Evolutionary conservation across 2,329 filamentous ascomycete species (phyloP), one percentile per base, ranked within the genome.

Genomic region (Alternaria metachromatica): DNA sequence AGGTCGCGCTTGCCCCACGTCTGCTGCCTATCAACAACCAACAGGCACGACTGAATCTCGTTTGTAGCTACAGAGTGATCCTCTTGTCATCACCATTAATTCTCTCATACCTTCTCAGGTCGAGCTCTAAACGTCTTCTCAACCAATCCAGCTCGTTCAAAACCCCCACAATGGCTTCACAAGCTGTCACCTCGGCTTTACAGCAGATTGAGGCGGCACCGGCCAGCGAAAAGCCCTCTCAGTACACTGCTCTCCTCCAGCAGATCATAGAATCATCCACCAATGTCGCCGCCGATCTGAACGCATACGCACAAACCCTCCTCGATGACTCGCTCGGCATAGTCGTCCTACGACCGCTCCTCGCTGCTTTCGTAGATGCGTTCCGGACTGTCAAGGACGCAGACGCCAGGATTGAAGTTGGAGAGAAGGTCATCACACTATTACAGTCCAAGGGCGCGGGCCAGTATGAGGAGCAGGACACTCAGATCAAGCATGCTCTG

Each of bases 391-490:
- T 94, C 60, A 80, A 85, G 41, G 86, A 88, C 70, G 80, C 88
- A 45, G 88, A 91, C 63, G 83, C 90, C 65, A 91, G 90, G 82
- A 91, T 97, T 72, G 87, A 89, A 68, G 91, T 94, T 50, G 94
- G 92, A 72, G 86, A 88, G 73, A 88, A 91, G 76, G 87, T 92
- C n/a, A 86, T 97, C 45, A 82, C 85, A 55, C 84, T 89, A 46
- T 86, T 97, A 55, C 79, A 86, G 77, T 81, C 91, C 79, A 87
- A 88, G 65, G 86, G 90, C 81, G 81, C 91, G 77, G 92, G 90
- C 2, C 76, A 78, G 62, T 96, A 93, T 75, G 89, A 96, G 80
- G 94, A 98, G 79, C 93, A 97, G 80, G 89, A 92, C 72, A 92
- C 91, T 6, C 84, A 88, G 48, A 85, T 97, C 58, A 92, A 94